Evolutionary conservation across 139 green algal genomes (phyloP), one percentile per base, ranked within the genome.

Genomic region (Yamagishiella unicocca): DNA sequence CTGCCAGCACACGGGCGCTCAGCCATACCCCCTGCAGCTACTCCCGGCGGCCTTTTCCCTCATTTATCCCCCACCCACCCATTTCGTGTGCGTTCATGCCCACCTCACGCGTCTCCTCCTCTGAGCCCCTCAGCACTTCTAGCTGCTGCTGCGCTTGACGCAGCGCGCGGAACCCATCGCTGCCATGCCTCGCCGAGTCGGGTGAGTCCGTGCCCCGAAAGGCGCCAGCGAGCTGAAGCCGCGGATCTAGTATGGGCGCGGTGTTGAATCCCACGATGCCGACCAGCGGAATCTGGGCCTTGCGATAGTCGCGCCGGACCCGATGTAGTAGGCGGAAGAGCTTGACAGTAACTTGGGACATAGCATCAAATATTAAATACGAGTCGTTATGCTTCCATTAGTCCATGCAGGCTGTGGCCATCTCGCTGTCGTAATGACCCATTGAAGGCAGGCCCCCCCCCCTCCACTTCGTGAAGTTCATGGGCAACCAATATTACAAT

Each of bases 41-140:
- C n/a, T n/a, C n/a, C n/a, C n/a, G n/a, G n/a, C n/a, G n/a, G n/a
- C n/a, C n/a, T n/a, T n/a, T n/a, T n/a, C n/a, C n/a, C n/a, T n/a
- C n/a, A n/a, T n/a, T n/a, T n/a, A n/a, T n/a, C n/a, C n/a, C n/a
- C n/a, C n/a, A n/a, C n/a, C n/a, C n/a, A n/a, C n/a, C n/a, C n/a
- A n/a, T n/a, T n/a, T n/a, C n/a, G n/a, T n/a, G n/a, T n/a, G n/a
- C n/a, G n/a, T 58, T 58, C 14, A 17, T 17, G 12, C 50, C 22
- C 25, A 86, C 80, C 64, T 86, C 62, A 24, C 80, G 80, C 14
- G 80, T 86, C 43, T 67, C 80, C 43, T 86, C 80, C 42, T 86
- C 80, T 1, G 43, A 31, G 31, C 31, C 42, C 24, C 9, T 53
- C 12, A 86, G 62, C 3, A 86, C 66, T 4, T 58, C 2, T 22